Base-by-base conservation (phyloP, 1,284 basidiomycete species). In the Melampsora americana region DNA sequence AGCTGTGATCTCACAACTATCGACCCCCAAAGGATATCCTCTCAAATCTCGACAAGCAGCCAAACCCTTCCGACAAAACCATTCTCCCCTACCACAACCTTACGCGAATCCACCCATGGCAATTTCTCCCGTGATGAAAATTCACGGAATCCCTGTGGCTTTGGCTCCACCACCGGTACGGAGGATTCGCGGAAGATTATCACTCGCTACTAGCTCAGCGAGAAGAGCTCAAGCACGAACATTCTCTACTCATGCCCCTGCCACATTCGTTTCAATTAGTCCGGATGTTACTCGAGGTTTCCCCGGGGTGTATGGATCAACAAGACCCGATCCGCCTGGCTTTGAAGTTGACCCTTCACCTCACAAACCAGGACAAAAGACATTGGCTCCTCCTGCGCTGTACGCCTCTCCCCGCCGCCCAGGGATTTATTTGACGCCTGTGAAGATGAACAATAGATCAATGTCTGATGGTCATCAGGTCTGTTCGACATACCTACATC, bases 161-260 rank as follows among this genome's bases (percentile, higher is more conserved):
- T 56, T 56, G 53, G 53, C 28, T 53, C 28, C 42, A 11, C 62
- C 48, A 1, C 44, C 35, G 48, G 46, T 53, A 18, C 71, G 71
- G 16, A 18, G 39, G n/a, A 62, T 73, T 28, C 71, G 71, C 11
- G 71, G 71, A 14, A 48, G 71, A 30, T 30, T 73, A 18, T 73
- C 71, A 23, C 50, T 73, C 30, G 71, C 64, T 39, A 73, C 71
- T 11, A 65, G 71, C 9, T 73, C 71, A 11, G 71, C 71, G 35
- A 50, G 71, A 66, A 66, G 71, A 56, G 53, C n/a, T 14, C n/a
- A 53, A 16, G 16, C 50, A 53, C 50, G 53, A 23, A 56, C 28
- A 5, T 56, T 56, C n/a, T 28, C 53, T 23, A 56, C 53, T 56
- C 35, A 56, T 20, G 32, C 61, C 35, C 44, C 53, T 39, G 26